phyloP scores from a whole-genome alignment of 495 filamentous ascomycete species.

The Podospora appendiculata region DNA sequence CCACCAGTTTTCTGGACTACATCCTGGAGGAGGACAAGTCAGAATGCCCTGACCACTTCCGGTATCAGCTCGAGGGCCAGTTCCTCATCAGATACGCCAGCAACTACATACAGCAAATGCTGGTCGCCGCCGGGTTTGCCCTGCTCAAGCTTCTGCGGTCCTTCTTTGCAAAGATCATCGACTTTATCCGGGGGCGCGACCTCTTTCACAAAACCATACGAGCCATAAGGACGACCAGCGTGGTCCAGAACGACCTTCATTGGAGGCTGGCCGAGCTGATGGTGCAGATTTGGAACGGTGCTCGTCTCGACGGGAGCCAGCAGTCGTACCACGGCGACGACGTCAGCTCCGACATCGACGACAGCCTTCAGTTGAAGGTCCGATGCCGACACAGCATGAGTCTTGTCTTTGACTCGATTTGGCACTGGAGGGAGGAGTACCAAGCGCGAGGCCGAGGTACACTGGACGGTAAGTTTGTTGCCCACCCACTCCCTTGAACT shows the following conservation, averaged over 20 bases:
- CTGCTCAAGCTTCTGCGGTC: slow-evolving; percentile 80
- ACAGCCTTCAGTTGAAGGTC: slow-evolving; percentile 74
- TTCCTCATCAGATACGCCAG: slow-evolving; percentile 61
- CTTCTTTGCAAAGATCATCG: slow-evolving; percentile 67
- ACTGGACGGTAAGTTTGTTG: slow-evolving; percentile 59
- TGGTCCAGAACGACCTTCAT: slow-evolving; percentile 75
- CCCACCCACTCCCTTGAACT: background rate
- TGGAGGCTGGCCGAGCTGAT: slow-evolving; percentile 82
- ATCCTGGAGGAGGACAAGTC: slow-evolving; percentile 48
- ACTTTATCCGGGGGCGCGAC: slow-evolving; percentile 62
- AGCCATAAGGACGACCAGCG: slow-evolving; percentile 69
- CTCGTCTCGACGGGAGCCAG: slow-evolving; percentile 44
- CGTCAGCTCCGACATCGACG: slow-evolving; percentile 44
- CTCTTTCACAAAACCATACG: slow-evolving; percentile 72
- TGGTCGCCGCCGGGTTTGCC: slow-evolving; percentile 78
- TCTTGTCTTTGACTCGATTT: slow-evolving; percentile 84
- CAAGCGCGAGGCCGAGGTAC: slow-evolving; percentile 68
- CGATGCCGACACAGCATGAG: slow-evolving; percentile 90
- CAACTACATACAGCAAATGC: slow-evolving; percentile 89
- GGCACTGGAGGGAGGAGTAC: slow-evolving; percentile 87
- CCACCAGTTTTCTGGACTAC: slow-evolving; percentile 65
- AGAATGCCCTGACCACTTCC: slow-evolving; percentile 12
- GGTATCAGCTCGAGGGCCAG: slow-evolving; percentile 26
- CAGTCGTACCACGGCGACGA: slow-evolving; percentile 32
- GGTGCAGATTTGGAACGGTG: slow-evolving; percentile 84